Percentiles rank a stretch among this genome's conserved stretches.
Conservation (phyloP, 2,329 filamentous ascomycete species). For the Polytolypa hystricis region DNA sequence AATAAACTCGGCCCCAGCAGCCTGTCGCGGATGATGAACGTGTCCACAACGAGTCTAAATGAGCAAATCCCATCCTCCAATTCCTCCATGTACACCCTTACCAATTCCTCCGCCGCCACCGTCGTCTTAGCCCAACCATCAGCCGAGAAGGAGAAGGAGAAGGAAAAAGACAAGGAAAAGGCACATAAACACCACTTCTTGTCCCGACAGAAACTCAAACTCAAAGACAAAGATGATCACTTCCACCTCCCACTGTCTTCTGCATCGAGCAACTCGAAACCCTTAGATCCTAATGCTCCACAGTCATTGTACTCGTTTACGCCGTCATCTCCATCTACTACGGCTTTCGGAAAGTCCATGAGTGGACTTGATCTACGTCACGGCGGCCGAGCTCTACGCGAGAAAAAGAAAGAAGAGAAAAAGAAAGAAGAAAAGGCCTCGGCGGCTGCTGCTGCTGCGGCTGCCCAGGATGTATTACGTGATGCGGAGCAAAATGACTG, state of each 20-base stretch:
- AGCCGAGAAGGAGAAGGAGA: constrained; percentile 28
- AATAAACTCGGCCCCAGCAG: constrained; percentile 43
- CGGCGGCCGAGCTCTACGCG: constrained; percentile 62
- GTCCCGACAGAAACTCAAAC: constrained; percentile 53
- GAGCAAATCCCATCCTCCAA: constrained; percentile 44
- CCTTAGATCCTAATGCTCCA: constrained; percentile 51
- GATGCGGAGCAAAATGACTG: constrained; percentile 29
- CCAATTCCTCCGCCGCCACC: constrained; percentile 52
- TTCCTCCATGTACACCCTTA: constrained; percentile 49
- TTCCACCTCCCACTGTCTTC: constrained; percentile 50
- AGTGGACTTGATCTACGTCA: constrained; percentile 70
- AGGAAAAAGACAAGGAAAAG: constrained; percentile 35
- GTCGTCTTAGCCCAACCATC: constrained; percentile 41
- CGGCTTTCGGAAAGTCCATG: constrained; percentile 66
- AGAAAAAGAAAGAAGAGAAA: constrained; percentile 70
- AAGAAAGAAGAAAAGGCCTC: constrained; percentile 56
- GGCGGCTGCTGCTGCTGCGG: constrained; percentile 17
- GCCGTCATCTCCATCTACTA: constrained; percentile 50
- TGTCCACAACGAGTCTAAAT: constrained; percentile 48
- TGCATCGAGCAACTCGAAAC: constrained; percentile 53
- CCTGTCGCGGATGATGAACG: constrained; percentile 45
- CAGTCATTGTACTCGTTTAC: constrained; percentile 56
- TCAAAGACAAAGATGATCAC: constrained; percentile 51
- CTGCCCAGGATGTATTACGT: constrained; percentile 9
- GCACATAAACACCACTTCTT: constrained; percentile 51